These are phyloP conservation scores for Hypoxylon crocopeplum DNA, from an alignment of 495 filamentous ascomycete genomes.

Conservation along the genomic window DNA sequence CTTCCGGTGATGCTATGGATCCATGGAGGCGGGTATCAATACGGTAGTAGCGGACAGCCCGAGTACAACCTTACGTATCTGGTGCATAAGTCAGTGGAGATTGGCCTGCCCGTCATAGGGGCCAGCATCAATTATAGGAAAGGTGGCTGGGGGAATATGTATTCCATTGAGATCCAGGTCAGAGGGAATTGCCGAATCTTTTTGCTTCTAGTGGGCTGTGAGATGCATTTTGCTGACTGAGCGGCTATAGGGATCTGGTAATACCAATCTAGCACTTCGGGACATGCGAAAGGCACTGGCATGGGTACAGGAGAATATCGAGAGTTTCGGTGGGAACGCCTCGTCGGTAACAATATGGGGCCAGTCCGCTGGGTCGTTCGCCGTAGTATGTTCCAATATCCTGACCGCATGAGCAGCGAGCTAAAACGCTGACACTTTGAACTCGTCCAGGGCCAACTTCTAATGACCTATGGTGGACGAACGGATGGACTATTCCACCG, in stretches of 20 bases:
- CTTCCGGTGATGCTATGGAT: slow-evolving; percentile 74
- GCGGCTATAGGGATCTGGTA: slow-evolving; percentile 38
- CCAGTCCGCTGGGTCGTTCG: slow-evolving; percentile 46
- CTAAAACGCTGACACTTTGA: not conserved
- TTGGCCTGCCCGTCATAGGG: slow-evolving; percentile 54
- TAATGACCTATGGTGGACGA: slow-evolving; percentile 45
- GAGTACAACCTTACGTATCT: slow-evolving; percentile 54
- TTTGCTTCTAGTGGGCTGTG: not conserved
- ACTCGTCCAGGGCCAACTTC: slow-evolving; percentile 35
- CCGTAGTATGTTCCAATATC: slow-evolving; percentile 34
- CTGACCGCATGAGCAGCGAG: not conserved
- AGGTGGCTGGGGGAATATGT: slow-evolving; percentile 56
- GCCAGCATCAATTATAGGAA: slow-evolving; percentile 54
- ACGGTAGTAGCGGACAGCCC: slow-evolving; percentile 62
- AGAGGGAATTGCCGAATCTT: not conserved
- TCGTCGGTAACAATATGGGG: slow-evolving; percentile 49
- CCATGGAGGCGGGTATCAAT: slow-evolving; percentile 70
- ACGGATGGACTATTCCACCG: slow-evolving; percentile 60
- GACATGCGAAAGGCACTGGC: slow-evolving; percentile 62
- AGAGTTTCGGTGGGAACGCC: slow-evolving; percentile 62
- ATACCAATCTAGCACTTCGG: slow-evolving; percentile 50
- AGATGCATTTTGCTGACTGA: not conserved
- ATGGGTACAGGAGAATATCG: slow-evolving; percentile 66
- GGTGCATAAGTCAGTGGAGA: slow-evolving; percentile 51
- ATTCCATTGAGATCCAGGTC: slow-evolving; percentile 52